Conservation (phyloP, 305 asterid species). For the Fraxinus sp. region DNA sequence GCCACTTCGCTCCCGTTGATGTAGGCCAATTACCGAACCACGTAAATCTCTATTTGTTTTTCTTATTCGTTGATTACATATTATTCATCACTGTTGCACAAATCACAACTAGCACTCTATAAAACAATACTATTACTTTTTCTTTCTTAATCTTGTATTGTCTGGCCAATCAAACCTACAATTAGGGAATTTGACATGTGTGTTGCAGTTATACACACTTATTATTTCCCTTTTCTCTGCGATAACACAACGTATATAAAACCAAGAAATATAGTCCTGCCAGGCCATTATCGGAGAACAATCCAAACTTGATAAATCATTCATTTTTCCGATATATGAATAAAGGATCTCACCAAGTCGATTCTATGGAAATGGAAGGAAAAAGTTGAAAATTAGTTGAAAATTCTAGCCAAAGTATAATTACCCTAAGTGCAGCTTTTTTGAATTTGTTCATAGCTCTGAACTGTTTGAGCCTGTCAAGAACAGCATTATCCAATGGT, state of each 20-base stretch:
- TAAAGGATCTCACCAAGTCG: neutral
- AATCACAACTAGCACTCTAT: neutral
- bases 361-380: neutral
- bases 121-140: neutral
- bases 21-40: neutral
- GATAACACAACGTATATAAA: neutral
- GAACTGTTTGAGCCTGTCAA: slow-evolving; percentile 8
- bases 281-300: neutral
- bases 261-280: neutral
- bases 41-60: neutral
- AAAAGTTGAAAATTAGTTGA: neutral
- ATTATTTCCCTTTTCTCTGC: neutral
- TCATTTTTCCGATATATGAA: neutral
- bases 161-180: neutral
- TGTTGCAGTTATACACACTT: neutral
- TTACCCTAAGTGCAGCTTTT: slow-evolving; percentile 7
- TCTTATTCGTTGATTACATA: neutral
- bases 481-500: slow-evolving; percentile 4
- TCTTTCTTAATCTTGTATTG: neutral
- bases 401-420: neutral
- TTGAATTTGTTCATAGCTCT: slow-evolving; percentile 12
- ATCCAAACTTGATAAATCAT: neutral
- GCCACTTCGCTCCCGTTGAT: neutral
- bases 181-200: neutral
- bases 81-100: neutral